Conservation (phyloP, 768 basidiomycete species). For the Macrolepiota albuminosa region DNA sequence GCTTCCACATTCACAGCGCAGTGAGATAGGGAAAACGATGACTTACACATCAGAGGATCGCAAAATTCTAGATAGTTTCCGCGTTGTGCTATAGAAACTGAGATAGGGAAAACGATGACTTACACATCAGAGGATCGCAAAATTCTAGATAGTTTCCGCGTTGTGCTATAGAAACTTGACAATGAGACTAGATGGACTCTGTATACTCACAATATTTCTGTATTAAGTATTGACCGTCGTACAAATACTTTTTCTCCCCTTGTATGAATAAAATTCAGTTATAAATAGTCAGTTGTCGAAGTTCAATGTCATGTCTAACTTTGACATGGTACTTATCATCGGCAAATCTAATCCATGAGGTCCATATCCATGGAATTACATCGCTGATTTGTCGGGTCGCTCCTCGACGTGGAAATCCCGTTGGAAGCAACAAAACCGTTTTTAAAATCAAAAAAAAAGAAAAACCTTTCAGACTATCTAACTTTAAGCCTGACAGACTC, state of each 20-base stretch:
- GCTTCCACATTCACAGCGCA: constrained; percentile 24
- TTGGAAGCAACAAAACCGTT: background rate
- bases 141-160: constrained; percentile 51
- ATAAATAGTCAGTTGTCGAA: background rate
- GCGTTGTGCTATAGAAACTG: constrained; percentile 40
- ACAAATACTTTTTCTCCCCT: background rate
- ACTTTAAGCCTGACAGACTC: background rate
- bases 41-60: constrained; percentile 50
- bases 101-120: constrained; percentile 10
- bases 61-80: constrained; percentile 52
- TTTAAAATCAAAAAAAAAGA: constrained; percentile 14
- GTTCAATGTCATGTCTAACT: background rate
- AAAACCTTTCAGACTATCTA: constrained; percentile 24
- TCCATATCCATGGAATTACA: constrained; percentile 1
- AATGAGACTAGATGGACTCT: background rate
- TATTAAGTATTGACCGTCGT: background rate
- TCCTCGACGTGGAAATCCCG: constrained; percentile 8
- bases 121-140: constrained; percentile 54
- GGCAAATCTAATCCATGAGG: background rate
- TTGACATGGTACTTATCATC: background rate
- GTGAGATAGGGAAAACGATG: constrained; percentile 13
- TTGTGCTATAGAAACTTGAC: constrained; percentile 34
- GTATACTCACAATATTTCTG: background rate
- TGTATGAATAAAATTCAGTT: no score
- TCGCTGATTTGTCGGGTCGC: constrained; percentile 18